Evolutionary conservation across 306 rosid species (phyloP).

Genomic region (Biancaea sappan): DNA sequence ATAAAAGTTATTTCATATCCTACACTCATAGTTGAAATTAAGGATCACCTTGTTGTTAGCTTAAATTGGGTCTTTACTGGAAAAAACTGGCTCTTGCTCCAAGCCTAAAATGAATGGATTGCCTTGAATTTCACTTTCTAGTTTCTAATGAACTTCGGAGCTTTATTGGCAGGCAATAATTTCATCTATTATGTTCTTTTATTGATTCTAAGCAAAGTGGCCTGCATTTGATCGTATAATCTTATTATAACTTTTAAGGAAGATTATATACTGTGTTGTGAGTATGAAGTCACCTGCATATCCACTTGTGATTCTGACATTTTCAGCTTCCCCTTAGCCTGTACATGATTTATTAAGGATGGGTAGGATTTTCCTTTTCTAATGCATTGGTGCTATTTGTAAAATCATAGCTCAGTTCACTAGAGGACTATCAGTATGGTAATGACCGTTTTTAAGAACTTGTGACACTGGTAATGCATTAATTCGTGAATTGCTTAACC

Average conservation of each 20-base stretch:
- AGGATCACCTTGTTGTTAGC: not conserved
- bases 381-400: not conserved
- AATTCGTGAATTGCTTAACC: not conserved
- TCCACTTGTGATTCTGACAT: not conserved
- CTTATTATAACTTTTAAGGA: not conserved
- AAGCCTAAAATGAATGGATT: not conserved
- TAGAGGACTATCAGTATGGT: not conserved
- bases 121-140: not conserved
- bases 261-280: not conserved
- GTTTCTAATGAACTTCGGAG: not conserved
- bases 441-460: not conserved
- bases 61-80: not conserved
- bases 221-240: conserved; percentile 14
- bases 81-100: not conserved
- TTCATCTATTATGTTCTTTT: conserved; percentile 3
- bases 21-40: not conserved
- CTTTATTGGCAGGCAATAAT: not conserved
- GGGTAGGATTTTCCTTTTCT: conserved; percentile 9
- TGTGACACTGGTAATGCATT: not conserved
- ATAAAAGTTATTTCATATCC: not conserved
- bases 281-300: not conserved
- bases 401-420: not conserved
- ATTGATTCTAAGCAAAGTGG: not conserved
- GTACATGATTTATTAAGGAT: not conserved
- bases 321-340: conserved; percentile 12